These are phyloP conservation scores for Pseudogymnoascus sp. DNA, from an alignment of 2,329 filamentous ascomycete genomes.

Conservation along the genomic window DNA sequence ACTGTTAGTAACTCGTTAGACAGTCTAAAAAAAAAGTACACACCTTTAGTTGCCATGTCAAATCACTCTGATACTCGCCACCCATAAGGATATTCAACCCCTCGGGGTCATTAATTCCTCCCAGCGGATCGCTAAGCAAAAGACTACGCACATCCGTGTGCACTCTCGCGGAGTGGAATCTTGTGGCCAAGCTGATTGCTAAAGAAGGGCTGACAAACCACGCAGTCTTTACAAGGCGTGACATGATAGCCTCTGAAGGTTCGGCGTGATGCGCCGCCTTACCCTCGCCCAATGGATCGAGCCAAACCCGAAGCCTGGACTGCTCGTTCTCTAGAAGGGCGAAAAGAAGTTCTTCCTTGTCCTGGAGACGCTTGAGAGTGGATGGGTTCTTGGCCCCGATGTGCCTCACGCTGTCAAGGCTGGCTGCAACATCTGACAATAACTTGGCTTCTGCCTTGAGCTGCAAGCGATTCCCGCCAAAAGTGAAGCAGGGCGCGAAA, in stretches of 20 bases:
- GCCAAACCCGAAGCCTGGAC: conserved; percentile 78
- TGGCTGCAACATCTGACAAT: conserved; percentile 63
- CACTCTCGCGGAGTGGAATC: conserved; percentile 70
- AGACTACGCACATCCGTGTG: conserved; percentile 70
- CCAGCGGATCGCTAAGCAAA: conserved; percentile 75
- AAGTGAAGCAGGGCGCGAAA: conserved; percentile 80
- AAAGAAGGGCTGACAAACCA: conserved; percentile 81
- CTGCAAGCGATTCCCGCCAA: conserved; percentile 87
- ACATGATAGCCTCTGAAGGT: conserved; percentile 31
- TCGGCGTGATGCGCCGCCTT: conserved; percentile 31
- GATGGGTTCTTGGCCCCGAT: conserved; percentile 45
- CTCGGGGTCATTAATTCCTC: conserved; percentile 71
- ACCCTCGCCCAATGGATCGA: conserved; percentile 61
- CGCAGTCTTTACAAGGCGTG: conserved; percentile 64
- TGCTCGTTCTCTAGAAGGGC: conserved; percentile 79
- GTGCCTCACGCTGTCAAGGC: conserved; percentile 56
- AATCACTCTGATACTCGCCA: conserved; percentile 65
- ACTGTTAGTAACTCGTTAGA: conserved; percentile 25
- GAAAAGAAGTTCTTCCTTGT: conserved; percentile 77
- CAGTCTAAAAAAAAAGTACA: not conserved
- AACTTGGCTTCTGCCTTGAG: conserved; percentile 86
- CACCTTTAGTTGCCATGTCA: conserved; percentile 79
- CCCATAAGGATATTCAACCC: conserved; percentile 78
- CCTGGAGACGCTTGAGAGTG: conserved; percentile 57
- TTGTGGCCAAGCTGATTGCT: conserved; percentile 73